Conservation (phyloP, 768 basidiomycete genomes). For the Tremella yokohamensis region DNA sequence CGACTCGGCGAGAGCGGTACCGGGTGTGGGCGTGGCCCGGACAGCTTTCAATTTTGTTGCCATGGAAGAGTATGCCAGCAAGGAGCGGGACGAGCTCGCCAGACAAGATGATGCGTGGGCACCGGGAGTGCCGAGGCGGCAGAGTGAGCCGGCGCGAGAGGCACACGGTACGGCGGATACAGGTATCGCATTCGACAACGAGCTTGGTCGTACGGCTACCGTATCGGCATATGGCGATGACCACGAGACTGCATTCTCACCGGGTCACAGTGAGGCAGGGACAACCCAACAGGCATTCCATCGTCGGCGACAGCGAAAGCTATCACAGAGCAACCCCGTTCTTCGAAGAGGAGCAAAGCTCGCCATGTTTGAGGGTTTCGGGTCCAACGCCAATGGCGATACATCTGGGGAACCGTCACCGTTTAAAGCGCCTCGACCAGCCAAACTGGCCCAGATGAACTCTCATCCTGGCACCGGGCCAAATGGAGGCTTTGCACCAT, state of each 20-base stretch:
- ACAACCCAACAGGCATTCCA: conserved; percentile 26
- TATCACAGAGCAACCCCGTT: conserved; percentile 71
- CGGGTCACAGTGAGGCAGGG: conserved; percentile 20
- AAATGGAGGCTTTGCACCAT: conserved; percentile 30
- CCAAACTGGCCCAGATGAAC: conserved; percentile 29
- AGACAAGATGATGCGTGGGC: not conserved
- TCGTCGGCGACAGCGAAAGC: conserved; percentile 71
- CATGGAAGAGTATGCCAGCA: conserved; percentile 46
- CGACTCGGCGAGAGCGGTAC: conserved; percentile 3
- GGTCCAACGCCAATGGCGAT: conserved; percentile 30
- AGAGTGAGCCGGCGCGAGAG: conserved; percentile 7
- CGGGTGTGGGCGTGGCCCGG: conserved; percentile 11
- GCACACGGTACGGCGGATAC: conserved; percentile 2
- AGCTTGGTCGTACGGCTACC: conserved; percentile 25
- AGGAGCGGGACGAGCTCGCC: conserved; percentile 25
- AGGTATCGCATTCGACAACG: conserved; percentile 11
- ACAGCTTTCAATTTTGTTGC: conserved; percentile 41
- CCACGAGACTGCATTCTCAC: conserved; percentile 17
- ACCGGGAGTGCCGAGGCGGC: not conserved
- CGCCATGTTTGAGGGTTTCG: conserved; percentile 74
- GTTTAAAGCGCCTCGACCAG: conserved; percentile 42
- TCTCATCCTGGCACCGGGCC: conserved; percentile 12
- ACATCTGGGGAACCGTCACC: conserved; percentile 16
- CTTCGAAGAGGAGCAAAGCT: conserved; percentile 66
- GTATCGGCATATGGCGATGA: conserved; percentile 37